These are phyloP conservation scores for Solanum tacnaense DNA, from an alignment of 257 asterid species.

Conservation along the genomic window DNA sequence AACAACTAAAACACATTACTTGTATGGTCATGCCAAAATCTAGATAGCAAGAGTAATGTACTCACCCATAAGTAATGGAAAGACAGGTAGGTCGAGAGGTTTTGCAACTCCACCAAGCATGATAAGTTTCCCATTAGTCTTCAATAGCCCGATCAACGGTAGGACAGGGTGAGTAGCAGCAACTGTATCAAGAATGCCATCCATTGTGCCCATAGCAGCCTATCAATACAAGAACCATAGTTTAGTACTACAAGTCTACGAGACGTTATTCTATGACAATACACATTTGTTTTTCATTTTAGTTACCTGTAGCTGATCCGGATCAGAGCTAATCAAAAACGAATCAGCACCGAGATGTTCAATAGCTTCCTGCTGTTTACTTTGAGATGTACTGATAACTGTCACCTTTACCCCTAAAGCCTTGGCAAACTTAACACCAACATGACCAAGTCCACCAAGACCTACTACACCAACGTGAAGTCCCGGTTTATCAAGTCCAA, in stretches of 20 bases:
- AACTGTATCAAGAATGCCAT: conserved; percentile 44
- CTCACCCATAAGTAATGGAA: conserved; percentile 29
- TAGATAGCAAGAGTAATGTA: background rate
- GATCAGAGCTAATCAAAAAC: conserved; percentile 2
- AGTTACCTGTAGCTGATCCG: conserved; percentile 1
- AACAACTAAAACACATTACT: background rate
- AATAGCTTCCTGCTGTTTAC: conserved; percentile 1
- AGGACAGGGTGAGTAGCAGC: conserved; percentile 32
- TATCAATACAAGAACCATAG: background rate
- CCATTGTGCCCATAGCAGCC: conserved; percentile 41
- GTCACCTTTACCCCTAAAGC: conserved; percentile 9
- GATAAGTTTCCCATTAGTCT: conserved; percentile 37
- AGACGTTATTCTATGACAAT: background rate
- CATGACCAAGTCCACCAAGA: conserved; percentile 14
- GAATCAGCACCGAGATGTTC: conserved; percentile 6
- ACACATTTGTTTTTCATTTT: background rate
- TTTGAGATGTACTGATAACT: conserved; percentile 6
- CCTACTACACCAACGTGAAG: conserved; percentile 4
- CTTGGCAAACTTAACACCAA: conserved; percentile 9
- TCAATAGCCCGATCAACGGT: conserved; percentile 34
- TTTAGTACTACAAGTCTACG: background rate
- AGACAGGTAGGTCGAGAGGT: conserved; percentile 30
- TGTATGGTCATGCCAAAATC: background rate
- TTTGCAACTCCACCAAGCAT: conserved; percentile 33
- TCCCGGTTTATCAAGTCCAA: background rate